phyloP scores from a whole-genome alignment of 2,329 filamentous ascomycete species.

The Hypoxylon sp. region DNA sequence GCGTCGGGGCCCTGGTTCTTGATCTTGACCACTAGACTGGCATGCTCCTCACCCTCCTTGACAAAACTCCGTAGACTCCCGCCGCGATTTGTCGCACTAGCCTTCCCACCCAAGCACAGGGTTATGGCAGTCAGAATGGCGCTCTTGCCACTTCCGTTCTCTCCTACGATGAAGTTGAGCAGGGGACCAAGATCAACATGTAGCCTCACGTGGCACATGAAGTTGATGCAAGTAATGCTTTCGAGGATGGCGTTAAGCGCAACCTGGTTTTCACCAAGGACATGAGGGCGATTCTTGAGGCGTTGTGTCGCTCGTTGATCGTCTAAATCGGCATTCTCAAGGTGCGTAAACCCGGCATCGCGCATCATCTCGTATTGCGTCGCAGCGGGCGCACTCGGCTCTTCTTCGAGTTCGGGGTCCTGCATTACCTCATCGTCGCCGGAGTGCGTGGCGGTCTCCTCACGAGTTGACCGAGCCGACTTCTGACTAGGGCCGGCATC shows the following conservation, averaged over 20 bases:
- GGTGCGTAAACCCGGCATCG: slow-evolving; percentile 69
- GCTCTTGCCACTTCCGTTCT: slow-evolving; percentile 98
- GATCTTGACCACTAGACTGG: slow-evolving; percentile 82
- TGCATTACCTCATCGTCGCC: slow-evolving; percentile 52
- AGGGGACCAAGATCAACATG: slow-evolving; percentile 88
- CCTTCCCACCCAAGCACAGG: slow-evolving; percentile 94
- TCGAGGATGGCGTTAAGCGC: slow-evolving; percentile 90
- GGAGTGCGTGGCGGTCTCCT: slow-evolving; percentile 42
- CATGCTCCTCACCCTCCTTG: slow-evolving; percentile 85
- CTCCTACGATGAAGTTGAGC: slow-evolving; percentile 98
- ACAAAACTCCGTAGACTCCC: slow-evolving; percentile 91
- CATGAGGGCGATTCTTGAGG: slow-evolving; percentile 63
- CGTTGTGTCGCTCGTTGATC: slow-evolving; percentile 75
- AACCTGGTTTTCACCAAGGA: slow-evolving; percentile 75
- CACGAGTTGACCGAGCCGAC: slow-evolving; percentile 35
- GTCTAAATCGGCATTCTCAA: slow-evolving; percentile 68
- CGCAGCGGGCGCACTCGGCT: slow-evolving; percentile 57
- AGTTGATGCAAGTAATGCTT: slow-evolving; percentile 87
- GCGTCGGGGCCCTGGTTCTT: slow-evolving; percentile 91
- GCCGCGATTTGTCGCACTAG: slow-evolving; percentile 90
- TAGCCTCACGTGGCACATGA: slow-evolving; percentile 93
- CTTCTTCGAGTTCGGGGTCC: slow-evolving; percentile 46
- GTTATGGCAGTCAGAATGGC: slow-evolving; percentile 93
- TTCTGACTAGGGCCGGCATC: slow-evolving; percentile 39
- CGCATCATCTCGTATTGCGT: slow-evolving; percentile 73